These are phyloP conservation scores for Colletotrichum endophyticum DNA, from an alignment of 2,329 filamentous ascomycete genomes.

Conservation along the genomic window DNA sequence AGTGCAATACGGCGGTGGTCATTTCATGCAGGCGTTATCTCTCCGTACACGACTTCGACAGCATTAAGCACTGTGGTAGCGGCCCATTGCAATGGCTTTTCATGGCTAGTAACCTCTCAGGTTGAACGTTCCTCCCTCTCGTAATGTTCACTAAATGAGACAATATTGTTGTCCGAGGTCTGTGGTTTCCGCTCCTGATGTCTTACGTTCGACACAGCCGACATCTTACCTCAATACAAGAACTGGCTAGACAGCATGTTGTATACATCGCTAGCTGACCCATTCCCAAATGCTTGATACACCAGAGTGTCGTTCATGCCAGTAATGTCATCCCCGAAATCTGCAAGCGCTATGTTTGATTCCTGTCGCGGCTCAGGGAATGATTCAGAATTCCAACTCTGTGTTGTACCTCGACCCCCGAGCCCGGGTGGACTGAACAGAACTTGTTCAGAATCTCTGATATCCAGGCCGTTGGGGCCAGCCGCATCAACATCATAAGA, in stretches of 20 bases:
- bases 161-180: no score
- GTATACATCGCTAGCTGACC: conserved; percentile 27
- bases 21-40: no score
- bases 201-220: no score
- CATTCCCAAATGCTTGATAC: conserved; percentile 31
- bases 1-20: no score
- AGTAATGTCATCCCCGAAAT: conserved; percentile 22
- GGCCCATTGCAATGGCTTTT: no score
- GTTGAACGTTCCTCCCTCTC: no score
- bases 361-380: background rate
- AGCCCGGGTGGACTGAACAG: background rate
- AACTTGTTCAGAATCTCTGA: accelerated
- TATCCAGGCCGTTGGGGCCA: accelerated
- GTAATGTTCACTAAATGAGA: no score
- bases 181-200: no score
- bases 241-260: conserved; percentile 20
- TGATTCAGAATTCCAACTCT: background rate
- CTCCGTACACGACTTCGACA: no score
- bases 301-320: conserved; percentile 29
- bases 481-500: accelerated
- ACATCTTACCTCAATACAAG: background rate
- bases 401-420: background rate
- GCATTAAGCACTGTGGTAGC: no score
- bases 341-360: background rate
- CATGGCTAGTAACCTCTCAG: no score